These are phyloP conservation scores for Anacardium occidentale DNA, from an alignment of 345 rosid species.

Conservation along the genomic window DNA sequence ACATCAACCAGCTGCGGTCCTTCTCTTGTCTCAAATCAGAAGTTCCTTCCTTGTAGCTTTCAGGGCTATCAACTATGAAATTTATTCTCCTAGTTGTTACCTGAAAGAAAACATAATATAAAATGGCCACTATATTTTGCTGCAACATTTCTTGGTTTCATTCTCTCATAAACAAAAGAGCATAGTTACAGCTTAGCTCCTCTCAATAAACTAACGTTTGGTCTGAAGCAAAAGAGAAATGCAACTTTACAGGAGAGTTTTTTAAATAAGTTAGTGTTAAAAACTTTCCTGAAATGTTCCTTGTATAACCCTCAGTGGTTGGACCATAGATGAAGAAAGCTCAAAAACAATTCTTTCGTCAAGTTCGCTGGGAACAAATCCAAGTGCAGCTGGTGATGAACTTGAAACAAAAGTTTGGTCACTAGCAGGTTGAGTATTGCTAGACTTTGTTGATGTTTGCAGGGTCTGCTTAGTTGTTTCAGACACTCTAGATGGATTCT, in stretches of 20 bases:
- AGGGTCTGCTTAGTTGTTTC: constrained; percentile 49
- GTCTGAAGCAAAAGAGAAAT: background rate
- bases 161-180: constrained; percentile 9
- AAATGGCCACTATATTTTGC: background rate
- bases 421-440: constrained; percentile 46
- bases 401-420: constrained; percentile 50
- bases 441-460: constrained; percentile 45
- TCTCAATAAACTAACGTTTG: background rate
- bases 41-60: constrained; percentile 42
- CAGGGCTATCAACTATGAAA: constrained; percentile 73
- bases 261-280: background rate
- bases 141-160: constrained; percentile 12
- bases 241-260: background rate
- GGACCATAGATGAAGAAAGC: constrained; percentile 93
- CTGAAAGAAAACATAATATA: constrained; percentile 39
- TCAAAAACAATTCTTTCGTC: constrained; percentile 93
- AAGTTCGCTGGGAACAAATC: constrained; percentile 82
- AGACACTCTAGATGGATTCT: constrained; percentile 42
- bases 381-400: constrained; percentile 67
- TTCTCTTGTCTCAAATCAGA: constrained; percentile 57
- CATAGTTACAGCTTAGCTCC: background rate
- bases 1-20: constrained; percentile 82
- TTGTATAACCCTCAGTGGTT: constrained; percentile 71
- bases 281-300: constrained; percentile 92
- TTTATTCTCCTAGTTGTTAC: constrained; percentile 87